A percentile compares a stretch with the other conserved stretches of the same genome.
phyloP scores from a whole-genome alignment of 1,284 basidiomycete species.

The Rhodotorula sp. region DNA sequence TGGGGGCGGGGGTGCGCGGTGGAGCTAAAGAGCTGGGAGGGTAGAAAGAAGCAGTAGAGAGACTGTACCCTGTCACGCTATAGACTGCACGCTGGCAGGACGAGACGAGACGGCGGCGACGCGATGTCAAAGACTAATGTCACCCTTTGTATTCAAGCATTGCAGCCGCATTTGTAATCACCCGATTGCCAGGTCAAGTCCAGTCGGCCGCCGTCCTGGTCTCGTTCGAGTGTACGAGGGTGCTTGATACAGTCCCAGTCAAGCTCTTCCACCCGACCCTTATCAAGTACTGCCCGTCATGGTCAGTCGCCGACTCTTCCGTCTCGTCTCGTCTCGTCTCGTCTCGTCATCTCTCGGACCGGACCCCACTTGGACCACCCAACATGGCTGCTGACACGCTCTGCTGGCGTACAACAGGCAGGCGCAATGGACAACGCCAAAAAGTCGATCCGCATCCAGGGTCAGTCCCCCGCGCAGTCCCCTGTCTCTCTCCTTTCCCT shows the following conservation, averaged over 20 bases:
- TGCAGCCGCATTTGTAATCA: too few relatives aligned
- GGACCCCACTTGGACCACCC: neutral
- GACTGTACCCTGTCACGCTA: too few relatives aligned
- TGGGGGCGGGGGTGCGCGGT: neutral
- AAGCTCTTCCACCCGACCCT: too few relatives aligned
- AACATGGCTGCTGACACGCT: neutral
- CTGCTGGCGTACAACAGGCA: constrained; percentile 52
- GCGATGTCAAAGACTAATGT: neutral
- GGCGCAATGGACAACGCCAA: constrained; percentile 89
- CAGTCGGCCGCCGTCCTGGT: too few relatives aligned
- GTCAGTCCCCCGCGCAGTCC: constrained; percentile 40
- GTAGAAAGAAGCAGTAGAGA: neutral
- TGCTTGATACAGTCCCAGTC: too few relatives aligned
- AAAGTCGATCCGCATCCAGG: constrained; percentile 68
- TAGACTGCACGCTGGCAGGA: neutral
- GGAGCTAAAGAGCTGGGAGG: neutral
- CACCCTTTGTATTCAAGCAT: neutral
- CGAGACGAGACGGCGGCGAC: too few relatives aligned
- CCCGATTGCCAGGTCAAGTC: too few relatives aligned
- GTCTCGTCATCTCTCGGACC: constrained; percentile 6
- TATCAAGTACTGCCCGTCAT: neutral
- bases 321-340: neutral
- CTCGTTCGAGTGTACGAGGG: too few relatives aligned
- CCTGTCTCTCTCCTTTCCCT: neutral
- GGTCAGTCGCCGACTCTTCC: neutral